These are phyloP conservation scores for Aspergillus pseudoviridinutans DNA, from an alignment of 2,329 filamentous ascomycete genomes.

Conservation along the genomic window DNA sequence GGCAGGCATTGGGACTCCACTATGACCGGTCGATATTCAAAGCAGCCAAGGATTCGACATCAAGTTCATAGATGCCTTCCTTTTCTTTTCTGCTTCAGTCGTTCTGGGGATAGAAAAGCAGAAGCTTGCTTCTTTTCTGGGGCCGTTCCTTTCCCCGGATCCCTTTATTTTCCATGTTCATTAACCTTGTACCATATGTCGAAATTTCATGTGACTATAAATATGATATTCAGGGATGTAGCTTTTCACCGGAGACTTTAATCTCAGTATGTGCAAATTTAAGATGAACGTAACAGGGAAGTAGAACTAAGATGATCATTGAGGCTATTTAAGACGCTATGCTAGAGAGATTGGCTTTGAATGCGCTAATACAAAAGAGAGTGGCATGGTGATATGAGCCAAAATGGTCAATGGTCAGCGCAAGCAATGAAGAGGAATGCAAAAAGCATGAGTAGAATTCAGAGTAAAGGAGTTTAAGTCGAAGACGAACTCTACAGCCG, in stretches of 20 bases:
- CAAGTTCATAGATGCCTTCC: slow-evolving; percentile 8
- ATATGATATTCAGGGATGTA: neutral
- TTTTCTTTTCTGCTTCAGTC: slow-evolving; percentile 2
- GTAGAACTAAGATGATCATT: neutral
- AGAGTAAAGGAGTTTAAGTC: slow-evolving; percentile 1
- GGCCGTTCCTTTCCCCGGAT: neutral
- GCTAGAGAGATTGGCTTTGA: neutral
- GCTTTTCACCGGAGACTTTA: neutral
- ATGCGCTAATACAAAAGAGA: slow-evolving; percentile 1
- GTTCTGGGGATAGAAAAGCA: slow-evolving; percentile 3
- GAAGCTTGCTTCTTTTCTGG: slow-evolving; percentile 2
- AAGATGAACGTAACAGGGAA: neutral
- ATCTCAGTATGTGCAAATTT: neutral
- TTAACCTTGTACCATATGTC: neutral
- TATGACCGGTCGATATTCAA: slow-evolving; percentile 28
- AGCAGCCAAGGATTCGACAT: slow-evolving; percentile 10
- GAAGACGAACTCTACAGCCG: slow-evolving; percentile 57
- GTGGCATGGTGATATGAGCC: neutral
- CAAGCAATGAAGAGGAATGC: slow-evolving; percentile 9
- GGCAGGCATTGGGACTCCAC: slow-evolving; percentile 41
- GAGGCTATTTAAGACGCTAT: slow-evolving; percentile 6
- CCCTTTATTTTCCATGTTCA: neutral
- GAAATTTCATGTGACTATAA: neutral
- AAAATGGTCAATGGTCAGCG: neutral
- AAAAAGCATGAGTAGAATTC: slow-evolving; percentile 6